These are phyloP conservation scores for Phalaenopsis equestris DNA, from an alignment of 106 monocot species.

Conservation along the genomic window DNA sequence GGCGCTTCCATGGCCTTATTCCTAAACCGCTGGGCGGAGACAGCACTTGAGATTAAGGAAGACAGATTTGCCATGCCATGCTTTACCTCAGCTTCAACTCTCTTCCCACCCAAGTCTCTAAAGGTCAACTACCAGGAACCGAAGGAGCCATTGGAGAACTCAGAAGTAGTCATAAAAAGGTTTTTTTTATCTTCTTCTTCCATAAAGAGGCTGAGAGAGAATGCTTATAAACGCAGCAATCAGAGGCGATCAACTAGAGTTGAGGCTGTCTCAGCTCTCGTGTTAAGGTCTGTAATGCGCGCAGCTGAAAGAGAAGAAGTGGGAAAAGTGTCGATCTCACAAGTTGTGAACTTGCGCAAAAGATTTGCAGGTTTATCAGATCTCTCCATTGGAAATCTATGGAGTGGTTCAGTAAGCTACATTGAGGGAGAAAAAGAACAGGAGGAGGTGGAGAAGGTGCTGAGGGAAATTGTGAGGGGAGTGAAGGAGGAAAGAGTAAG, in stretches of 20 bases:
- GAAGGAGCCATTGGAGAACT: not conserved
- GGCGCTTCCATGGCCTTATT: constrained; percentile 26
- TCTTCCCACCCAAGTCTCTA: constrained; percentile 8
- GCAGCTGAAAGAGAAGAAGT: not conserved
- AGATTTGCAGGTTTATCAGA: not conserved
- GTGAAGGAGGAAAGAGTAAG: constrained; percentile 9
- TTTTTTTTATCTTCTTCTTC: not conserved
- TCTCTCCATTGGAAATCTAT: constrained; percentile 8
- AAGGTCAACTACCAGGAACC: not conserved
- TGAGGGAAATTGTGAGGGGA: constrained; percentile 6
- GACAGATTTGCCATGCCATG: not conserved
- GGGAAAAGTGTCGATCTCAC: not conserved
- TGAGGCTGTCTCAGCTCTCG: constrained; percentile 13
- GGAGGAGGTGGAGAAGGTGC: not conserved
- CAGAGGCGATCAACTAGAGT: constrained; percentile 10
- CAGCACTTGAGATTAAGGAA: not conserved
- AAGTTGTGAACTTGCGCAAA: constrained; percentile 13
- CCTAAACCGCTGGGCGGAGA: constrained; percentile 17
- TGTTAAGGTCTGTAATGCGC: constrained; percentile 14
- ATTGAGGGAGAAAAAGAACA: not conserved
- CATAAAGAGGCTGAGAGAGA: constrained; percentile 9
- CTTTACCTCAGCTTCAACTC: constrained; percentile 3
- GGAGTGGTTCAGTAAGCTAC: not conserved
- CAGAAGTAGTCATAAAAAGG: not conserved
- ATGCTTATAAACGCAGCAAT: not conserved